Evolutionary conservation across 805 yeast genomes (phyloP).

Genomic region (Teunomyces cretensis): DNA sequence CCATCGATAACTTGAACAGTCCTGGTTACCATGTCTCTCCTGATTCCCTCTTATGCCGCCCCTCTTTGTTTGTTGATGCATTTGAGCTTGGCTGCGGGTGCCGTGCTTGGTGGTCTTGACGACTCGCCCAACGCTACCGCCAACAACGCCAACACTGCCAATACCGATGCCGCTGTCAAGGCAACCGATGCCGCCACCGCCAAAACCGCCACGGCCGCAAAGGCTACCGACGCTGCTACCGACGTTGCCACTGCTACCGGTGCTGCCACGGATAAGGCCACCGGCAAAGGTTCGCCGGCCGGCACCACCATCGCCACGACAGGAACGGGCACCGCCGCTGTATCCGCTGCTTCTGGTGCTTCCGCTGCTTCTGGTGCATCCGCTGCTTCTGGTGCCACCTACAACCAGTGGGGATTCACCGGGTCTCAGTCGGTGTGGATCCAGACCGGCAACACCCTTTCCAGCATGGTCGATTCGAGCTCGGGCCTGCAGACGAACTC

Average conservation of each 20-base stretch:
- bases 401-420: conserved; percentile 44
- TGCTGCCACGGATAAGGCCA: conserved; percentile 8
- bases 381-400: conserved; percentile 16
- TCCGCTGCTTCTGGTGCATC: conserved; percentile 6
- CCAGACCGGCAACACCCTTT: conserved; percentile 12
- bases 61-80: conserved; percentile 10
- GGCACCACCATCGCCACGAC: conserved; percentile 8
- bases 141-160: conserved; percentile 2
- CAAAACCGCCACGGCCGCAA: too few species aligned
- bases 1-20: too few species aligned
- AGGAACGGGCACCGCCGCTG: conserved; percentile 7
- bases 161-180: conserved; percentile 7
- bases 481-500: conserved; percentile 8
- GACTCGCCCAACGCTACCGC: conserved; percentile 3
- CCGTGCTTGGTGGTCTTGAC: conserved; percentile 17
- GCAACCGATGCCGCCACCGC: conserved; percentile 2
- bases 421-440: conserved; percentile 40
- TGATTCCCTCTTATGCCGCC: conserved; percentile 3
- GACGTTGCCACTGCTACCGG: conserved; percentile 1
- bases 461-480: neutral
- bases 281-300: conserved; percentile 8
- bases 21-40: conserved; percentile 13
- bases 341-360: conserved; percentile 6
- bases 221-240: conserved; percentile 6
- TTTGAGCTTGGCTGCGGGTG: conserved; percentile 10